Conservation (phyloP, 768 basidiomycete genomes). For the Lepiota brunneoincarnata region DNA sequence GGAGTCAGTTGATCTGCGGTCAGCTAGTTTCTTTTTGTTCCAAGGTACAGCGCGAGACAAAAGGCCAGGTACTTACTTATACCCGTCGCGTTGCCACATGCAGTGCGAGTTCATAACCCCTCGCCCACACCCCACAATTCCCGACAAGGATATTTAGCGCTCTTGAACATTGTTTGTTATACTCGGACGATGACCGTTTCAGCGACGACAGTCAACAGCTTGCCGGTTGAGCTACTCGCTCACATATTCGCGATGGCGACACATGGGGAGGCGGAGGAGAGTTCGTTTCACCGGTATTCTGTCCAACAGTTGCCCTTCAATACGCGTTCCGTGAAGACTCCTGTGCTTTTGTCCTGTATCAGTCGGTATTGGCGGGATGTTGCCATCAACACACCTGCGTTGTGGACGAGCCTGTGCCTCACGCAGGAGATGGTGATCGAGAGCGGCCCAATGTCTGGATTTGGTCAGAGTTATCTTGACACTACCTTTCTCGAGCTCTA, state of each 20-base stretch:
- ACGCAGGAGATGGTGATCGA: constrained; percentile 34
- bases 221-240: constrained; percentile 58
- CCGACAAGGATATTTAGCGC: constrained; percentile 4
- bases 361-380: constrained; percentile 52
- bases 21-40: constrained; percentile 35
- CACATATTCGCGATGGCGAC: constrained; percentile 52
- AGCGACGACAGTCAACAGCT: constrained; percentile 33
- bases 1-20: constrained; percentile 26
- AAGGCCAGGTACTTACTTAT: constrained; percentile 30
- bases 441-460: not conserved
- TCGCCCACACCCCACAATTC: constrained; percentile 15
- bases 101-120: constrained; percentile 6
- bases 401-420: constrained; percentile 58
- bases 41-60: constrained; percentile 25
- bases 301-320: constrained; percentile 28
- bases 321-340: constrained; percentile 39
- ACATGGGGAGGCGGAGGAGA: constrained; percentile 22
- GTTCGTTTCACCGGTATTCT: constrained; percentile 9
- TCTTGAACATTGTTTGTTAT: constrained; percentile 5
- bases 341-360: constrained; percentile 46
- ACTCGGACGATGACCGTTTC: constrained; percentile 16
- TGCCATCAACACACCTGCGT: constrained; percentile 41
- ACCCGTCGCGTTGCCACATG: constrained; percentile 18
- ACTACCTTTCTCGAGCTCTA: constrained; percentile 36
- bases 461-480: constrained; percentile 22